Percentiles rank a stretch among this genome's conserved stretches.
Conservation (phyloP, 257 asterid genomes). For the Forsythia viridissima region DNA sequence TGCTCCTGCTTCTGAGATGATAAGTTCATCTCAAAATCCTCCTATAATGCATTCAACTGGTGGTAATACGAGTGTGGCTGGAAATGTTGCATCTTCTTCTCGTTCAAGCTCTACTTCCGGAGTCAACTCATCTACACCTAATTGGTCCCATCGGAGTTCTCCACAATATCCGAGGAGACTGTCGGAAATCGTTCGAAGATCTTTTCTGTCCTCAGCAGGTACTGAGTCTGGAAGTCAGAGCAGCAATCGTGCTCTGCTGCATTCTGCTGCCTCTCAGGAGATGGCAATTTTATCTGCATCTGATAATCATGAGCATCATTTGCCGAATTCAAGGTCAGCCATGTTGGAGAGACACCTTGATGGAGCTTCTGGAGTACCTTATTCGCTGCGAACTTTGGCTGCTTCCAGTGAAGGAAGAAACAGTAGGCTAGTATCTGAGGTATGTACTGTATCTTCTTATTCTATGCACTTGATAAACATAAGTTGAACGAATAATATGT, state of each 20-base stretch:
- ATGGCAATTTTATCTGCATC: slow-evolving; percentile 47
- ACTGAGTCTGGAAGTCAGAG: slow-evolving; percentile 57
- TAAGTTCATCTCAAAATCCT: slow-evolving; percentile 53
- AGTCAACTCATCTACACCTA: slow-evolving; percentile 45
- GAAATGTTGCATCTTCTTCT: slow-evolving; percentile 55
- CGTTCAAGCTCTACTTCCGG: slow-evolving; percentile 46
- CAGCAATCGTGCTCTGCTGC: slow-evolving; percentile 34
- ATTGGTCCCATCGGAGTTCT: slow-evolving; percentile 59
- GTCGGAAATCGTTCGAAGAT: slow-evolving; percentile 79
- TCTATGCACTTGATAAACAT: background rate
- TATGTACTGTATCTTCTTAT: slow-evolving; percentile 25
- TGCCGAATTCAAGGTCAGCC: slow-evolving; percentile 59
- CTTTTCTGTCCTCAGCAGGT: slow-evolving; percentile 55
- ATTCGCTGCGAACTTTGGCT: slow-evolving; percentile 57
- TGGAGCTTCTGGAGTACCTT: slow-evolving; percentile 62
- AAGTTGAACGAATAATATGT: background rate
- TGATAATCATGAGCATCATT: slow-evolving; percentile 48
- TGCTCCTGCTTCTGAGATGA: slow-evolving; percentile 50
- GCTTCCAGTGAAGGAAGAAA: slow-evolving; percentile 78
- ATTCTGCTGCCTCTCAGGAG: slow-evolving; percentile 49
- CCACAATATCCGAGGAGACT: slow-evolving; percentile 61
- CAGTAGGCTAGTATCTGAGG: slow-evolving; percentile 75
- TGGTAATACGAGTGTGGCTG: slow-evolving; percentile 40
- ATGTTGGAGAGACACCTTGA: slow-evolving; percentile 75
- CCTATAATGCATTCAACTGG: slow-evolving; percentile 49